Base-by-base conservation (phyloP, 129 eudicot species). In the Logfia minima region DNA sequence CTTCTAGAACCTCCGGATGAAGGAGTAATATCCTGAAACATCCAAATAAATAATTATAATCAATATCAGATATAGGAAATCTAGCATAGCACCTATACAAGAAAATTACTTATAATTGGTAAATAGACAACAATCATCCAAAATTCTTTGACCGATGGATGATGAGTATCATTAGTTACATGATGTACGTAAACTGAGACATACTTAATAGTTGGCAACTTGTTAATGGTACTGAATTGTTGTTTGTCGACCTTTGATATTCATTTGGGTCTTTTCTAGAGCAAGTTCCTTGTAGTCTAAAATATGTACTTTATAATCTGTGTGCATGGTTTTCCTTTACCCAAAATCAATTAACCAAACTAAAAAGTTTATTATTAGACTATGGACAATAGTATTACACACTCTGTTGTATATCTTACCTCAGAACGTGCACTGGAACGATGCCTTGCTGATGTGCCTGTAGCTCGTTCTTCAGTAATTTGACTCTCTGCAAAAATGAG, bases 401-500 rank as follows among this genome's bases (percentile, higher is more conserved):
- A 32, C 23, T 41, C 13, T 26, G 37, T 32, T n/a, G 18, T 4
- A 73, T 24, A 62, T 62, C 76, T 35, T 66, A 83, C 90, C 86
- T 86, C 90, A 66, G 74, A 76, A 43, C 53, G 89, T 31, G 70
- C 67, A 68, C 77, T 68, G 16, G 75, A 78, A 52, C 29, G 79
- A 79, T 74, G 84, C 74, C 69, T 82, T 22, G 77, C 64, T 26
- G 56, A 78, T 32, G 78, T 55, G 64, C 84, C 91, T 31, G 51
- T 59, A 43, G 34, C 70, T 81, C 77, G 84, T 45, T 55, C 79
- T 75, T 85, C 90, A 67, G 82, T 80, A 28, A 90, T 62, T 70
- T 11, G 85, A 81, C 87, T 88, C 31, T 86, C 98, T 93, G 90
- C 75, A 83, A 75, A 68, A 81, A 75, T 79, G 10, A 77, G 17